phyloP scores from a whole-genome alignment of 805 yeast genomes.

The Dipodascus geniculatus region DNA sequence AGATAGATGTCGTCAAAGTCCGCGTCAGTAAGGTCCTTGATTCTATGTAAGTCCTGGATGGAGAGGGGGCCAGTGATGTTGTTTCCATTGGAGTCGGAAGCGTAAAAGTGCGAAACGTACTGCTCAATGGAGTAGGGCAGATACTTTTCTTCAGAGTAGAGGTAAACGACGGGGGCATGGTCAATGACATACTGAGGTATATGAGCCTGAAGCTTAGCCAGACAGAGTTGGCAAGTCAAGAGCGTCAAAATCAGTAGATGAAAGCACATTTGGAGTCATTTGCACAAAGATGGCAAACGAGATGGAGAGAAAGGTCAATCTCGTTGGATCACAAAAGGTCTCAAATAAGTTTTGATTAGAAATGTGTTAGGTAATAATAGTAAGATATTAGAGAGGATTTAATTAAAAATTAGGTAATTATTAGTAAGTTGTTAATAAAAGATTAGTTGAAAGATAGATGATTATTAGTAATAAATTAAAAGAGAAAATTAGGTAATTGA shows the following conservation, averaged over 20 bases:
- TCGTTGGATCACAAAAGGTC: not conserved
- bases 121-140: conserved; percentile 71
- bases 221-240: not conserved
- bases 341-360: too few relatives aligned
- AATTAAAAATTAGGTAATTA: too few relatives aligned
- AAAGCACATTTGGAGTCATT: not conserved
- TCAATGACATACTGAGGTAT: conserved; percentile 22
- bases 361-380: too few relatives aligned
- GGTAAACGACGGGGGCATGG: conserved; percentile 61
- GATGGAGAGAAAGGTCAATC: not conserved
- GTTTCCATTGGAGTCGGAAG: conserved; percentile 41
- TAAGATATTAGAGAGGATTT: too few relatives aligned
- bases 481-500: too few relatives aligned
- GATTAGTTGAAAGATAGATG: too few relatives aligned
- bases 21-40: conserved; percentile 24
- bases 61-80: conserved; percentile 21
- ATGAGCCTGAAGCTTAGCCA: not conserved
- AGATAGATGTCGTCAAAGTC: conserved; percentile 36
- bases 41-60: conserved; percentile 24
- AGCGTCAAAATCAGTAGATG: not conserved
- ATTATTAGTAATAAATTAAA: too few relatives aligned
- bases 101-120: conserved; percentile 55
- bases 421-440: too few relatives aligned
- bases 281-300: not conserved
- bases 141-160: conserved; percentile 81